These are phyloP conservation scores for Arthromyces matolae DNA, from an alignment of 768 basidiomycete genomes.

Conservation along the genomic window DNA sequence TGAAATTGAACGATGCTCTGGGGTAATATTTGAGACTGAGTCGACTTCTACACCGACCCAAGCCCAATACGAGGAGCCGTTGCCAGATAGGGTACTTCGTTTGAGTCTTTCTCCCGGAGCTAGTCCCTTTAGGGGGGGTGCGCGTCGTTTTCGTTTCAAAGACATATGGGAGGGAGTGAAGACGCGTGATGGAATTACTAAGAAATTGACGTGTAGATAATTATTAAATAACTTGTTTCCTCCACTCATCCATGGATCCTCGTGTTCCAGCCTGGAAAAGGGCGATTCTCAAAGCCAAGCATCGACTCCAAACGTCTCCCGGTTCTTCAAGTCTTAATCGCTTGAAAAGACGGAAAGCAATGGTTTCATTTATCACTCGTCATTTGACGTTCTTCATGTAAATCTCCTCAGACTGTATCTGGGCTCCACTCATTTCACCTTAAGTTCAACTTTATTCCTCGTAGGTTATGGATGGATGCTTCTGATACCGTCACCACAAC, in stretches of 20 bases:
- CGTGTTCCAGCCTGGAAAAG: slow-evolving; percentile 6
- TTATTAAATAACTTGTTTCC: neutral
- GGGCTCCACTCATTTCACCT: slow-evolving; percentile 7
- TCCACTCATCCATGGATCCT: neutral
- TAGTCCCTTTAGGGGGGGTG: slow-evolving; percentile 49
- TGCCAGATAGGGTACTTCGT: slow-evolving; percentile 46
- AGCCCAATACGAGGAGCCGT: slow-evolving; percentile 57
- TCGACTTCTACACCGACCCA: slow-evolving; percentile 75
- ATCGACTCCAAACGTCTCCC: slow-evolving; percentile 13
- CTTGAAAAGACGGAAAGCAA: slow-evolving; percentile 42
- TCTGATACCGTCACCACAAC: slow-evolving; percentile 61
- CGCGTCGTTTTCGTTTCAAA: slow-evolving; percentile 55
- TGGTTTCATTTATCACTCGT: slow-evolving; percentile 32
- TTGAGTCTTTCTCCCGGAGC: slow-evolving; percentile 61
- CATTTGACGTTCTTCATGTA: slow-evolving; percentile 35
- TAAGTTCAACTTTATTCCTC: slow-evolving; percentile 54
- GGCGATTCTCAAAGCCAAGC: slow-evolving; percentile 19
- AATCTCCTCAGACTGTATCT: slow-evolving; percentile 8
- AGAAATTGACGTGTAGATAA: neutral
- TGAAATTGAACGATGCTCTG: slow-evolving; percentile 60
- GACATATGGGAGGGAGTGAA: slow-evolving; percentile 38
- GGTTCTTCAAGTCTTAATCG: slow-evolving; percentile 34
- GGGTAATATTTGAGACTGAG: slow-evolving; percentile 54
- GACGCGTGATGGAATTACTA: slow-evolving; percentile 11
- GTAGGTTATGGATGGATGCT: slow-evolving; percentile 82